phyloP scores from a whole-genome alignment of 306 rosid species.

The Inga laurina region DNA sequence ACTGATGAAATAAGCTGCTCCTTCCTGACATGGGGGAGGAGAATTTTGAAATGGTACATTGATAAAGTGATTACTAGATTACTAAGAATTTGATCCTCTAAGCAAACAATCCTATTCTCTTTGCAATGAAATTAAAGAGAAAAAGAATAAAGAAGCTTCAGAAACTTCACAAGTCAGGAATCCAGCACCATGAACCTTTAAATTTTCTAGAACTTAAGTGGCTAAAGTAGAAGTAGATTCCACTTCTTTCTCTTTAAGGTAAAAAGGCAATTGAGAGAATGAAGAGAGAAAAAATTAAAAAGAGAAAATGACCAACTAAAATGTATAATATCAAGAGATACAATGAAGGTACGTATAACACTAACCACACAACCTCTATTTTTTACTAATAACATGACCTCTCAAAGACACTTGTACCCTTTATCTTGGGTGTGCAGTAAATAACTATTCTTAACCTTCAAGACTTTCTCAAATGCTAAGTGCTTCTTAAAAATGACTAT shows the following conservation, averaged over 20 bases:
- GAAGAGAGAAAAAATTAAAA: not conserved
- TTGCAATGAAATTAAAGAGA: not conserved
- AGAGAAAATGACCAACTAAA: not conserved
- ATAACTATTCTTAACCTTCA: not conserved
- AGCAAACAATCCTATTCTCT: not conserved
- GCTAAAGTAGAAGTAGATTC: not conserved
- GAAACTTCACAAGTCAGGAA: not conserved
- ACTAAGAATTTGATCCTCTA: not conserved
- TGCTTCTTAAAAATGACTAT: not conserved
- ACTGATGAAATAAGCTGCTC: not conserved
- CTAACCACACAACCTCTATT: not conserved
- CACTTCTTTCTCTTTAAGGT: not conserved
- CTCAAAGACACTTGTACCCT: not conserved
- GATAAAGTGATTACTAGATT: not conserved
- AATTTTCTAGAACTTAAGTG: not conserved
- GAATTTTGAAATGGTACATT: not conserved
- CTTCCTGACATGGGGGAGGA: not conserved
- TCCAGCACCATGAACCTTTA: not conserved
- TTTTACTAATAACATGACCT: not conserved
- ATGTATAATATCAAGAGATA: not conserved
- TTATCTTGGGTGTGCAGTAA: not conserved
- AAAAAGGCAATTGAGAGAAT: constrained; percentile 1
- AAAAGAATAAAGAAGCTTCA: not conserved
- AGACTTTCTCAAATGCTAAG: not conserved
- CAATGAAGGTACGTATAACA: not conserved